phyloP scores from a whole-genome alignment of 2,329 filamentous ascomycete species.

The Scopulariopsis brevicaulis region DNA sequence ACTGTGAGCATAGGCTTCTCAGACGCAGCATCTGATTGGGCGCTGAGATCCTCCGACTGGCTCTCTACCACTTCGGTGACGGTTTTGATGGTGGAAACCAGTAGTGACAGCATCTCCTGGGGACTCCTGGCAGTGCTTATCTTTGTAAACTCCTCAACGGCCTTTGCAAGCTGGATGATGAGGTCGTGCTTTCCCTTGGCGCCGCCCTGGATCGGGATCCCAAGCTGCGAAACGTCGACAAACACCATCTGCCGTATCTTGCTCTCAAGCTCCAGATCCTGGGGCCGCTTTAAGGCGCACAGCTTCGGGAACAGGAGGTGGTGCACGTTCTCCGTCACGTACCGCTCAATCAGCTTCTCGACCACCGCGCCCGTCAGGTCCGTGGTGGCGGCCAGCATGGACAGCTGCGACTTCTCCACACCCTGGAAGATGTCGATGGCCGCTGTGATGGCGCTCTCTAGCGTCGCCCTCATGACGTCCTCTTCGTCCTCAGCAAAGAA shows the following conservation, averaged over 20 bases:
- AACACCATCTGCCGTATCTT: conserved; percentile 89
- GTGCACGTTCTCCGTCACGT: conserved; percentile 88
- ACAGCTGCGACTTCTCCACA: conserved; percentile 92
- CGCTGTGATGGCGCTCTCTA: conserved; percentile 85
- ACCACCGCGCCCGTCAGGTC: conserved; percentile 87
- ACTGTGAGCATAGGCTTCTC: conserved; percentile 49
- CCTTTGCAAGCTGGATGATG: conserved; percentile 61
- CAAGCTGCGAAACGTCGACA: conserved; percentile 89
- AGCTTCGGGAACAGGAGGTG: conserved; percentile 78
- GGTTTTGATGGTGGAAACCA: conserved; percentile 72
- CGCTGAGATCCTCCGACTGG: not conserved
- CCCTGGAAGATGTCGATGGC: conserved; percentile 94
- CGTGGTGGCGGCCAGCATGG: conserved; percentile 81
- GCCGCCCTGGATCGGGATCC: conserved; percentile 74
- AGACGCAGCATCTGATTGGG: conserved; percentile 33
- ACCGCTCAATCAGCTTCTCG: conserved; percentile 88
- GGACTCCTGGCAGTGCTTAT: conserved; percentile 68
- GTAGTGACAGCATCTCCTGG: conserved; percentile 76
- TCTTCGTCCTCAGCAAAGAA: conserved; percentile 84
- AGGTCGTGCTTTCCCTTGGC: conserved; percentile 71
- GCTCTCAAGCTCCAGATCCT: conserved; percentile 79
- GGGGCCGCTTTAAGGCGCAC: conserved; percentile 62
- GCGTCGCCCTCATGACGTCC: conserved; percentile 73
- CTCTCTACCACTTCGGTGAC: conserved; percentile 51
- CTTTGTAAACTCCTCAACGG: conserved; percentile 81